phyloP scores from a whole-genome alignment of 805 yeast genomes.

The Candida michaelii region DNA sequence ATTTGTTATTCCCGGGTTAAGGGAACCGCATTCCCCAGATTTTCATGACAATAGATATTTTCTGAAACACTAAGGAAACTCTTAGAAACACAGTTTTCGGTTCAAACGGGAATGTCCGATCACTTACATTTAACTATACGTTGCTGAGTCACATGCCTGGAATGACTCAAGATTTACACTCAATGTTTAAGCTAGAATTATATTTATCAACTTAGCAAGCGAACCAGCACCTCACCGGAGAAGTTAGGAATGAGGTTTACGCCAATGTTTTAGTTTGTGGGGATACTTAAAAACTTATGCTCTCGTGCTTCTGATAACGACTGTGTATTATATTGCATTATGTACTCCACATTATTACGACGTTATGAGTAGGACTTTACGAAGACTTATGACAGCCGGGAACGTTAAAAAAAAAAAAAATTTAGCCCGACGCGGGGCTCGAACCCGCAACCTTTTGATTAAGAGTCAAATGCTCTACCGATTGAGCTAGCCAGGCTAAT shows the following conservation, averaged over 20 bases:
- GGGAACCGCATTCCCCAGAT: slow-evolving; percentile 8
- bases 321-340: too few relatives aligned
- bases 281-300: neutral
- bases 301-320: too few relatives aligned
- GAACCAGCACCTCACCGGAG: neutral
- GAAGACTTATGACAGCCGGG: too few relatives aligned
- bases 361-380: too few relatives aligned
- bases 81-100: too few relatives aligned
- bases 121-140: too few relatives aligned
- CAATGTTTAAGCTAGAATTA: too few relatives aligned
- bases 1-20: slow-evolving; percentile 1
- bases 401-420: slow-evolving; percentile 12
- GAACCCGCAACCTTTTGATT: slow-evolving; percentile 29
- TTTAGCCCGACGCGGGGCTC: slow-evolving; percentile 31
- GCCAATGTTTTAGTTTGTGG: neutral
- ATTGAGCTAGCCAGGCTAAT: slow-evolving; percentile 28
- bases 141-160: too few relatives aligned
- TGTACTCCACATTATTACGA: too few relatives aligned
- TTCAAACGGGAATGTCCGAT: too few relatives aligned
- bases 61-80: neutral
- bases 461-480: slow-evolving; percentile 25
- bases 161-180: too few relatives aligned
- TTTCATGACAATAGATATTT: neutral
- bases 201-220: neutral
- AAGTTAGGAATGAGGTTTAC: neutral